A percentile compares a stretch with the other conserved stretches of the same genome.
Evolutionary conservation across 805 yeast genomes (phyloP).

Genomic region (Candida patagonica): DNA sequence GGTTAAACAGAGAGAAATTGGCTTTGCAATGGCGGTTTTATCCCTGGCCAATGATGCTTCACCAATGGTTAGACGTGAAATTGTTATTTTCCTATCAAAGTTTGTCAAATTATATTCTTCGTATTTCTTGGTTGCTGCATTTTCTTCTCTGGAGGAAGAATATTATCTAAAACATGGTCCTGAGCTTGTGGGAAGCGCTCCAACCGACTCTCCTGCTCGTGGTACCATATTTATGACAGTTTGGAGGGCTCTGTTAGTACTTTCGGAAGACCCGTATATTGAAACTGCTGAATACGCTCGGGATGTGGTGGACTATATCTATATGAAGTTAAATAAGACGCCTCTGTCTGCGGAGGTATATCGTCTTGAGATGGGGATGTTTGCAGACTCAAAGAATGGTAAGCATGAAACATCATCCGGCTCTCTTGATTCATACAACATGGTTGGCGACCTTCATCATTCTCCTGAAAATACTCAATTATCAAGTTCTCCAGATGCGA

Average conservation of each 20-base stretch:
- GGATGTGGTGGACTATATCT: slow-evolving; percentile 63
- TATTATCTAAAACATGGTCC: slow-evolving; percentile 48
- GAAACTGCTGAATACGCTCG: slow-evolving; percentile 71
- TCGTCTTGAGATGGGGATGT: slow-evolving; percentile 27
- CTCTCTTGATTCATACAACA: background rate
- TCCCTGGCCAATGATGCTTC: slow-evolving; percentile 80
- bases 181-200: slow-evolving; percentile 49
- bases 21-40: slow-evolving; percentile 52
- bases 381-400: slow-evolving; percentile 2
- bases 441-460: background rate
- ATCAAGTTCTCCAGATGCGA: too few species aligned
- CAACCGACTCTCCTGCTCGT: slow-evolving; percentile 65
- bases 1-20: slow-evolving; percentile 40
- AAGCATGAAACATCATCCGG: background rate
- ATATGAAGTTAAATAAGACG: slow-evolving; percentile 53
- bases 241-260: slow-evolving; percentile 75
- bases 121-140: slow-evolving; percentile 80
- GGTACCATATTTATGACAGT: slow-evolving; percentile 78
- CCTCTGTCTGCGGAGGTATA: slow-evolving; percentile 54
- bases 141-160: slow-evolving; percentile 75
- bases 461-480: background rate
- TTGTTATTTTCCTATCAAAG: slow-evolving; percentile 65
- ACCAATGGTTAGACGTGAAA: slow-evolving; percentile 78
- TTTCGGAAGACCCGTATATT: slow-evolving; percentile 80
- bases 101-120: slow-evolving; percentile 60